Conservation (phyloP, 192 early-diverging fungal genomes). For the Linnemannia zychae region DNA sequence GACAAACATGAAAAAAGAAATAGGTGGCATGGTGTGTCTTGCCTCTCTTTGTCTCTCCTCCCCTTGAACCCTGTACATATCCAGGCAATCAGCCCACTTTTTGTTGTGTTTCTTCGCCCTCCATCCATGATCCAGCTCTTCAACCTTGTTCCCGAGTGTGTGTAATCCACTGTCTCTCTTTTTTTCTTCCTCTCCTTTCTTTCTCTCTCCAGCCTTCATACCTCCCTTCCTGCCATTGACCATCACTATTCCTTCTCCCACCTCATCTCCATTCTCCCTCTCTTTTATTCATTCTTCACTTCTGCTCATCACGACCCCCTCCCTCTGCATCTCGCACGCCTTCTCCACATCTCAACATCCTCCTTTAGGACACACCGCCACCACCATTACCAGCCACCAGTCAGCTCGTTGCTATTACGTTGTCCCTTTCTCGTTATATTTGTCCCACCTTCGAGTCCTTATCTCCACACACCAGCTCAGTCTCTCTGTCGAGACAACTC, state of each 20-base stretch:
- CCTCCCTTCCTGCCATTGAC: background rate
- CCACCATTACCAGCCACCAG: too few species aligned
- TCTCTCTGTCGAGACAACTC: background rate
- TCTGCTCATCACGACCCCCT: background rate
- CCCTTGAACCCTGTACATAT: background rate
- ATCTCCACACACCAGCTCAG: background rate
- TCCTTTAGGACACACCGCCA: too few species aligned
- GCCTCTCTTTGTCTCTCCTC: background rate
- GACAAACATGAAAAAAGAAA: background rate
- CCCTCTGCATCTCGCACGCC: too few species aligned
- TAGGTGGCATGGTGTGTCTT: background rate
- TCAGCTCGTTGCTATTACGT: background rate
- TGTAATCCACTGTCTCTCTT: background rate
- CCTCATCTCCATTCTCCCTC: background rate
- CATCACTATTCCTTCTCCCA: background rate
- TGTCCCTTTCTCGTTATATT: background rate
- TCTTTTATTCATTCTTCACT: background rate
- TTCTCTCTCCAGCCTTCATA: background rate
- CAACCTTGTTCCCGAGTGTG: background rate
- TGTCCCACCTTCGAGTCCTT: background rate
- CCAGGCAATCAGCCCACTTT: constrained; percentile 1
- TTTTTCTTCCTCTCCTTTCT: background rate
- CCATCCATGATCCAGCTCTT: too few species aligned
- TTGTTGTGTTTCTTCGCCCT: background rate
- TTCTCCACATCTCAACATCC: too few species aligned